Base-by-base conservation (phyloP, 192 early-diverging fungal genomes). In the Oehlia diaphana region DNA sequence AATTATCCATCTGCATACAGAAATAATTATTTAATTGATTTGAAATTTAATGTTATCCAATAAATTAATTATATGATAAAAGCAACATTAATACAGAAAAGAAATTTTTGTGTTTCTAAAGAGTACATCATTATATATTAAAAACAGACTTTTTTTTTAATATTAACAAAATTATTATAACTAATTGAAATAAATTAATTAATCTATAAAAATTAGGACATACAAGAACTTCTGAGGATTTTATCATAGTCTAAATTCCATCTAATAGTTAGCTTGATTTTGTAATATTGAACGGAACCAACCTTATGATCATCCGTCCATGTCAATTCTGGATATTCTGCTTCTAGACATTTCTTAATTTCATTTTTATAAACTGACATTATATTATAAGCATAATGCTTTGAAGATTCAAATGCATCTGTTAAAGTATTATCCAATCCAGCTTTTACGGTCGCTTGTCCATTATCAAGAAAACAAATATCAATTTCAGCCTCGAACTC, bases 231-330 rank as follows among this genome's bases (percentile, higher is more conserved):
- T 9, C 16, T 26, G 21, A 71, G 2, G 21, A 71, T 44, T 47
- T 71, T 71, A 44, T 47, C 39, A 44, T 42, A 9, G 44, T 71
- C 44, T 23, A 71, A 71, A 23, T 39, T 47, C 69, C 69, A 71
- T 12, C 7, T n/a, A 10, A 71, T 49, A 31, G 42, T n/a, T 33
- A 71, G 3, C 12, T 44, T 71, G 44, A 71, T 71, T 23, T 71
- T 71, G 9, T 31, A 71, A 71, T 71, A 71, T 71, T n/a, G n/a
- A 44, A 71, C 12, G 44, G 21, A 21, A 19, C 44, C 69, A n/a
- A 37, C 69, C 13, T n/a, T 71, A 49, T 71, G 69, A 21, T 71
- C 28, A 71, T 71, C 28, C 44, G 23, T 16, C 69, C 69, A 71
- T 9, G 42, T 71, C 21, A 71, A 47, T 47, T 71, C 42, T 6